Conservation (phyloP, 805 yeast genomes). For the Monosporozyma unispora region DNA sequence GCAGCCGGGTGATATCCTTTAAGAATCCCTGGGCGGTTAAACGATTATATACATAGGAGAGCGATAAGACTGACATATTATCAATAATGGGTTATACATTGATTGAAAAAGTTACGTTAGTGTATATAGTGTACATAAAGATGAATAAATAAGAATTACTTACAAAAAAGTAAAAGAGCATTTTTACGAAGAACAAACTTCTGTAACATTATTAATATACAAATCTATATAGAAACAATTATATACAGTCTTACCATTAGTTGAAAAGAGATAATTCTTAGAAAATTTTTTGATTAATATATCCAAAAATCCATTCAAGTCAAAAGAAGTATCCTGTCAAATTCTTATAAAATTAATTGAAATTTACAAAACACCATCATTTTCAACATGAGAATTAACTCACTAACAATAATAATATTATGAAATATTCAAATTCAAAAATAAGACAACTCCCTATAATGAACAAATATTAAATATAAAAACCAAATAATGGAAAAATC, state of each 20-base stretch:
- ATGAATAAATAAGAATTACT: neutral
- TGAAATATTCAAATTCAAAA: neutral
- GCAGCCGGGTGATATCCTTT: too few species aligned
- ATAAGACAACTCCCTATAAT: conserved; percentile 6
- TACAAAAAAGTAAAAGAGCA: neutral
- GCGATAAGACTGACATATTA: too few species aligned
- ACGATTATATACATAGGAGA: too few species aligned
- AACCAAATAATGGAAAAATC: neutral
- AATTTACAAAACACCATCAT: neutral
- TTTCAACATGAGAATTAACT: neutral
- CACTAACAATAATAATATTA: neutral
- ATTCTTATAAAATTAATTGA: neutral
- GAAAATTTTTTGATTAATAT: neutral
- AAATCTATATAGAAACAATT: neutral
- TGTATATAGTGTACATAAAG: neutral
- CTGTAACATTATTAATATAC: neutral
- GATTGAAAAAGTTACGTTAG: too few species aligned
- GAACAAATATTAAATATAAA: neutral
- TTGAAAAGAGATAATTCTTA: neutral
- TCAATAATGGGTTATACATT: too few species aligned
- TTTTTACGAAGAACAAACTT: neutral
- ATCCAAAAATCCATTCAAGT: neutral
- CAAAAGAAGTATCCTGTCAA: neutral
- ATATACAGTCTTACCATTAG: neutral
- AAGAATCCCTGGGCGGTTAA: too few species aligned